These are phyloP conservation scores for Boehmeria nivea DNA, from an alignment of 306 rosid genomes.

Conservation along the genomic window DNA sequence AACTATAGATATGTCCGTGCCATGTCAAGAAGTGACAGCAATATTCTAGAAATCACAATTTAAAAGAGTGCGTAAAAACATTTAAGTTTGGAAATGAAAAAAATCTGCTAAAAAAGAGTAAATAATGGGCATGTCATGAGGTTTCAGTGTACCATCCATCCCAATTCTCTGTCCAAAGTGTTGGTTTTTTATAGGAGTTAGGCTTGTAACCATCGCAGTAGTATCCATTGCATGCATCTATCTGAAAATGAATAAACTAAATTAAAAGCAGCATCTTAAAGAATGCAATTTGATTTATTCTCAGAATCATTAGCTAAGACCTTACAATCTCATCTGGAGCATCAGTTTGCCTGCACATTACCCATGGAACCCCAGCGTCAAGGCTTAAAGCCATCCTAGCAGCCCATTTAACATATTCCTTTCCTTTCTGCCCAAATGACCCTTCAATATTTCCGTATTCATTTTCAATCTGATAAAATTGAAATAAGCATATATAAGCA, in stretches of 20 bases:
- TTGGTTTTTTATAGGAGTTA: conserved; percentile 67
- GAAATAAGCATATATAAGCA: conserved; percentile 24
- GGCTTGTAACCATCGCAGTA: conserved; percentile 94
- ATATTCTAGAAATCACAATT: not conserved
- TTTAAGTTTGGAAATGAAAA: not conserved
- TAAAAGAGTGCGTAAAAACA: not conserved
- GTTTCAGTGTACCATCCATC: conserved; percentile 77
- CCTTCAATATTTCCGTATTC: conserved; percentile 90
- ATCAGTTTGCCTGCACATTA: conserved; percentile 94
- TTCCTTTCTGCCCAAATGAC: conserved; percentile 66
- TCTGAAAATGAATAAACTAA: conserved; percentile 40
- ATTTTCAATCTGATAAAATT: conserved; percentile 78
- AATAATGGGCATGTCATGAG: not conserved
- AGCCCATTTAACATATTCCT: conserved; percentile 88
- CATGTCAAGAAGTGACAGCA: not conserved
- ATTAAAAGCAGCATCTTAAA: conserved; percentile 3
- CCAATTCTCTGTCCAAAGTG: conserved; percentile 90
- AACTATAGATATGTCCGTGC: not conserved
- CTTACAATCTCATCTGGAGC: conserved; percentile 78
- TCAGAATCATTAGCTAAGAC: conserved; percentile 21
- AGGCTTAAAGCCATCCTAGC: conserved; percentile 87
- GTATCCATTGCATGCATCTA: conserved; percentile 88
- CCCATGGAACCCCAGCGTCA: conserved; percentile 97
- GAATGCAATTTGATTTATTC: not conserved
- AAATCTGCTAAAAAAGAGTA: not conserved